These are phyloP conservation scores for Paracoccidioides lutzii DNA, from an alignment of 2,329 filamentous ascomycete species.

Conservation along the genomic window DNA sequence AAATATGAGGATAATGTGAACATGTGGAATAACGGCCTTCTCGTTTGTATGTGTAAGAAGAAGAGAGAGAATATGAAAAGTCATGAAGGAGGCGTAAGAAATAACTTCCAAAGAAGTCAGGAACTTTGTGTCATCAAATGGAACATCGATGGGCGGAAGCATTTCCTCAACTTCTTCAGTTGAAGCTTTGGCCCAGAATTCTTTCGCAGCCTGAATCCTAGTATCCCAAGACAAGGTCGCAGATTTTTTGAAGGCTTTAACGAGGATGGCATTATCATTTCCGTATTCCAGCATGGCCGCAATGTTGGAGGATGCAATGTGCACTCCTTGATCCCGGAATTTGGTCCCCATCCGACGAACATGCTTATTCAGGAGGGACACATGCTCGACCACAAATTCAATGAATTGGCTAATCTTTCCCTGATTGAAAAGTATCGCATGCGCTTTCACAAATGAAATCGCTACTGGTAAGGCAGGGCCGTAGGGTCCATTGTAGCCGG, in stretches of 20 bases:
- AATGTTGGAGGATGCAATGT: slow-evolving; percentile 43
- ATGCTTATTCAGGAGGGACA: slow-evolving; percentile 35
- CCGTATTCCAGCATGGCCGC: slow-evolving; percentile 45
- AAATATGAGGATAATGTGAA: slow-evolving; percentile 44
- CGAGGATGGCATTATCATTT: slow-evolving; percentile 20
- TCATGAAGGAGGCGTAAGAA: slow-evolving; percentile 28
- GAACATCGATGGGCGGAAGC: background rate
- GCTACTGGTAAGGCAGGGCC: slow-evolving; percentile 26
- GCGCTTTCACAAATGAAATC: slow-evolving; percentile 40
- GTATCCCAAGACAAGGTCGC: slow-evolving; percentile 9
- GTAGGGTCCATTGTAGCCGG: background rate
- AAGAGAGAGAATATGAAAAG: slow-evolving; percentile 31
- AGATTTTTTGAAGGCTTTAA: slow-evolving; percentile 18
- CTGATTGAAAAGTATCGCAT: slow-evolving; percentile 37
- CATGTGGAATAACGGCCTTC: slow-evolving; percentile 40
- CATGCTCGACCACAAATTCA: slow-evolving; percentile 27
- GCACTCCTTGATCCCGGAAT: slow-evolving; percentile 42
- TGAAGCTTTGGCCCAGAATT: slow-evolving; percentile 12
- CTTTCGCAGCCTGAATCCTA: slow-evolving; percentile 12
- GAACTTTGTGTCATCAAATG: slow-evolving; percentile 10
- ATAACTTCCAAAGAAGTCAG: slow-evolving; percentile 16
- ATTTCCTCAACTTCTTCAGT: slow-evolving; percentile 7
- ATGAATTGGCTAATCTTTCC: slow-evolving; percentile 27
- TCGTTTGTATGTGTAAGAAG: slow-evolving; percentile 37
- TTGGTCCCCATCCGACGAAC: slow-evolving; percentile 35